A percentile compares a stretch with the other conserved stretches of the same genome.
These are phyloP conservation scores for Boletus rubescentipes DNA, from an alignment of 768 basidiomycete species.

Conservation along the genomic window DNA sequence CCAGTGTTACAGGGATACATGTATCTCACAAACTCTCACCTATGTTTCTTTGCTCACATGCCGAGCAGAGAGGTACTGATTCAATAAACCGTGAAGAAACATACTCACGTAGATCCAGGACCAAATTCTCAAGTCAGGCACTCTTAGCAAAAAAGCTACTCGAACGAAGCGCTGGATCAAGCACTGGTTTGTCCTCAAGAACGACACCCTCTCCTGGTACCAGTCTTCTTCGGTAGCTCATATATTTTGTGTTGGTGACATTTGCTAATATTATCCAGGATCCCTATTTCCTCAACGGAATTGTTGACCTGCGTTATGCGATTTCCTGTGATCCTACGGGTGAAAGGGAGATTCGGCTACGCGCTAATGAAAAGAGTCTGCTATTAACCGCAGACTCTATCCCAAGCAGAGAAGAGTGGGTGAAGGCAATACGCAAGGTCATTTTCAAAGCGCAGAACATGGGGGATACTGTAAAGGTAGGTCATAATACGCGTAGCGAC, in stretches of 20 bases:
- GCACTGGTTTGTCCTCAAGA: slow-evolving; percentile 96
- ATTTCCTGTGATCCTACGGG: slow-evolving; percentile 80
- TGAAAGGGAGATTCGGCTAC: slow-evolving; percentile 78
- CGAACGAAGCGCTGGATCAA: slow-evolving; percentile 91
- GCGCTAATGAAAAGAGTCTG: slow-evolving; percentile 79
- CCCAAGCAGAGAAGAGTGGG: slow-evolving; percentile 90
- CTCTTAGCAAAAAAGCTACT: slow-evolving; percentile 82
- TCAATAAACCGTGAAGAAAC: background rate
- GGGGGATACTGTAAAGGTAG: slow-evolving; percentile 92
- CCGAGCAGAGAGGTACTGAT: slow-evolving; percentile 75
- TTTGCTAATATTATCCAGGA: slow-evolving; percentile 51
- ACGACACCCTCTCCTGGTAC: slow-evolving; percentile 96
- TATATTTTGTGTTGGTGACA: background rate
- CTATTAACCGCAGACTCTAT: slow-evolving; percentile 74
- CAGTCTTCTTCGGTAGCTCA: slow-evolving; percentile 80
- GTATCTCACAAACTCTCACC: slow-evolving; percentile 89
- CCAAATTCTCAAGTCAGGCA: slow-evolving; percentile 89
- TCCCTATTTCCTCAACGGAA: slow-evolving; percentile 96
- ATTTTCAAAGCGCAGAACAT: slow-evolving; percentile 96
- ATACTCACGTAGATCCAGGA: slow-evolving; percentile 51
- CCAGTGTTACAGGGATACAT: slow-evolving; percentile 95
- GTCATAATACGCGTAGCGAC: slow-evolving; percentile 3
- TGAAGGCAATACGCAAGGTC: slow-evolving; percentile 90
- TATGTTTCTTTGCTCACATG: slow-evolving; percentile 98
- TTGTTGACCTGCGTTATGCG: slow-evolving; percentile 92